Evolutionary conservation across 2,329 filamentous ascomycete species (phyloP).

Genomic region (Tolypocladium sp.): DNA sequence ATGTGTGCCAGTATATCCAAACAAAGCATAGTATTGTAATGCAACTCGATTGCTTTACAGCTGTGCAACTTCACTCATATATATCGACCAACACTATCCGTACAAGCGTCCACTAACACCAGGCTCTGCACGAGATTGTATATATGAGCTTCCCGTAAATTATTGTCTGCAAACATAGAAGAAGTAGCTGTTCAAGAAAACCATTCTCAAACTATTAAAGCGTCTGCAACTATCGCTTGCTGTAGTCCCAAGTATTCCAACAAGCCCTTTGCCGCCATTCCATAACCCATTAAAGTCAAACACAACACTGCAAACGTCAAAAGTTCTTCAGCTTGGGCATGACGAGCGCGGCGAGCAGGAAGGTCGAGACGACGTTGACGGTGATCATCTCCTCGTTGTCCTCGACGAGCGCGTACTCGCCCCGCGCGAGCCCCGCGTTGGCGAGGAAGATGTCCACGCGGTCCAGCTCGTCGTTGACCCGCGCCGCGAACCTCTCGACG

Average conservation of each 20-base stretch:
- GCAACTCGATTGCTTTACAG: too few relatives aligned
- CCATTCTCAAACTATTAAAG: too few relatives aligned
- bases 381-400: conserved; percentile 38
- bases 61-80: too few relatives aligned
- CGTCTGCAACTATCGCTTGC: too few relatives aligned
- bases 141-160: too few relatives aligned
- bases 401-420: conserved; percentile 25
- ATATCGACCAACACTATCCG: too few relatives aligned
- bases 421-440: conserved; percentile 29
- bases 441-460: conserved; percentile 34
- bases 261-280: not conserved
- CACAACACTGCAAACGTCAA: not conserved
- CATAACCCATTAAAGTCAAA: not conserved
- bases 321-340: conserved; percentile 34
- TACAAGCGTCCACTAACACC: too few relatives aligned
- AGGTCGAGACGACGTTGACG: conserved; percentile 43
- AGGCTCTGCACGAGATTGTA: too few relatives aligned
- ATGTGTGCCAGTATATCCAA: too few relatives aligned
- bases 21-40: too few relatives aligned
- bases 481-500: conserved; percentile 32
- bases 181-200: too few relatives aligned
- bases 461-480: conserved; percentile 21
- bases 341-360: conserved; percentile 38
- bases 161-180: too few relatives aligned
- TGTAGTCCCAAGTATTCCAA: not conserved